A percentile compares a stretch with the other conserved stretches of the same genome.
Conservation (phyloP, 148 eudicot genomes). For the Polygonum maritimum region DNA sequence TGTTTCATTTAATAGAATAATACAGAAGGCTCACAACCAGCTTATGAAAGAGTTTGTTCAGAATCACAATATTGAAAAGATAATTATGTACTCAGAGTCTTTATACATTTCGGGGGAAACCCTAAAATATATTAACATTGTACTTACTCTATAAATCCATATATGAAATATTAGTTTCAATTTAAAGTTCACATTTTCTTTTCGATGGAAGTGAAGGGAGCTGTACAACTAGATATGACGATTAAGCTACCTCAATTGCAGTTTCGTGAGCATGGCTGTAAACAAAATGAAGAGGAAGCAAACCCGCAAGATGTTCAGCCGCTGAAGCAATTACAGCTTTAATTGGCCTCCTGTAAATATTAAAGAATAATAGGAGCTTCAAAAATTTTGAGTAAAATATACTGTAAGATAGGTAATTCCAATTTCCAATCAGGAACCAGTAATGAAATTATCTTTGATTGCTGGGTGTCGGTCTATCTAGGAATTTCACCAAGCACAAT, state of each 20-base stretch:
- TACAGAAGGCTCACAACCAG: neutral
- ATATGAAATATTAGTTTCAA: neutral
- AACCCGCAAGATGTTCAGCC: conserved; percentile 87
- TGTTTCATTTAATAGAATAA: no score
- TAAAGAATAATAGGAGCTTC: neutral
- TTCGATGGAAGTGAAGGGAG: neutral
- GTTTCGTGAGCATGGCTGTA: conserved; percentile 94
- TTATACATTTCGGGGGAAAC: neutral
- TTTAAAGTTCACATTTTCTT: neutral
- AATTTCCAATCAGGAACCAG: neutral
- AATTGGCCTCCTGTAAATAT: conserved; percentile 60
- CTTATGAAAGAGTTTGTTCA: neutral
- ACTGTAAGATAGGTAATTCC: neutral
- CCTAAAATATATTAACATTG: neutral
- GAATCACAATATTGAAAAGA: neutral
- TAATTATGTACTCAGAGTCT: neutral
- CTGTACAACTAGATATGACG: neutral
- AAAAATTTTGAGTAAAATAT: neutral
- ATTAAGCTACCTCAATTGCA: conserved; percentile 67
- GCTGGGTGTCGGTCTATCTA: neutral
- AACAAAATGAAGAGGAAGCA: conserved; percentile 88
- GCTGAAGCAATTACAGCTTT: conserved; percentile 92
- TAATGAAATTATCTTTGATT: neutral
- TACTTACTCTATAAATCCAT: neutral
- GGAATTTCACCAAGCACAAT: neutral